Evolutionary conservation across 352 stramenopile genomes (phyloP).

Genomic region (Achlya hypogyna): DNA sequence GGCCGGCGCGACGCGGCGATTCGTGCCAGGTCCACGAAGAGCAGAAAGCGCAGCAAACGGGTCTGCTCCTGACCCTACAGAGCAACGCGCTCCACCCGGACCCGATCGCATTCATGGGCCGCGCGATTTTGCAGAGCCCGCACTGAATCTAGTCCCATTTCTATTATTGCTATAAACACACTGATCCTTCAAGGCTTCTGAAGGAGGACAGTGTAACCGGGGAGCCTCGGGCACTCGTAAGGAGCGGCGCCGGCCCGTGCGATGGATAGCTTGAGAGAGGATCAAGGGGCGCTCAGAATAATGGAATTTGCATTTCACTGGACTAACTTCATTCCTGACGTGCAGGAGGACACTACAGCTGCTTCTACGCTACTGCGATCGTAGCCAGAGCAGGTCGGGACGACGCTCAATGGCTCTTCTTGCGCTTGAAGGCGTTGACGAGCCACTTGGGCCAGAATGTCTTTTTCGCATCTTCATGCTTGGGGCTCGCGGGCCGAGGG

Average conservation of each 20-base stretch:
- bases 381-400: neutral
- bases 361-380: conserved; percentile 1
- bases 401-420: conserved; percentile 3
- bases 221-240: too few relatives aligned
- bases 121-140: conserved; percentile 5
- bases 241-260: too few relatives aligned
- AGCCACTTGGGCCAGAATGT: conserved; percentile 3
- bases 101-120: conserved; percentile 5
- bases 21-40: conserved; percentile 58
- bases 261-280: too few relatives aligned
- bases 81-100: neutral
- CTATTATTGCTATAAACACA: neutral
- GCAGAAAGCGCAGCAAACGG: neutral
- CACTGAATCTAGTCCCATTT: neutral
- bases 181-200: too few relatives aligned
- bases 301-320: too few relatives aligned
- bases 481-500: neutral
- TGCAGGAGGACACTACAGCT: too few relatives aligned
- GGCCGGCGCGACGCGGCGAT: conserved; percentile 67
- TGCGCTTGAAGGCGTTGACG: neutral
- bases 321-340: too few relatives aligned
- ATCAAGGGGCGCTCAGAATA: too few relatives aligned
- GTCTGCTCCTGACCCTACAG: neutral
- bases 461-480: neutral
- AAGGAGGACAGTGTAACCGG: too few relatives aligned